Conservation (phyloP, 176 grass and related monocot genomes). For the Carex cristatella region DNA sequence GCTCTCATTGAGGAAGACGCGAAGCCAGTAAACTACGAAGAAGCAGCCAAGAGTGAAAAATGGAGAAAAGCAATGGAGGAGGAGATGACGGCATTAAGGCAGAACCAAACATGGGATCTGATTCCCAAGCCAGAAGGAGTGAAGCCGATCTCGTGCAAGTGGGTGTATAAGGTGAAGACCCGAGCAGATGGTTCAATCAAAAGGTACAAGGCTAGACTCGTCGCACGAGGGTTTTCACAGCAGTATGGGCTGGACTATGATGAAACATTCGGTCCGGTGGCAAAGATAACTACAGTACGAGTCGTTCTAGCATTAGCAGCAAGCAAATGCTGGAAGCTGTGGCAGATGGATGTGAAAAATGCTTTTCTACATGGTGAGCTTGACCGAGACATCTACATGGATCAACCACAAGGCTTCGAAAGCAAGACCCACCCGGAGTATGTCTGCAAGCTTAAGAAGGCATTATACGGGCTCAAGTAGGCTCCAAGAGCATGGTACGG, state of each 20-base stretch:
- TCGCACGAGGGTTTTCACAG: background rate
- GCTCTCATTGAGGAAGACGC: background rate
- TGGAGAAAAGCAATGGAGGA: background rate
- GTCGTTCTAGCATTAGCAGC: background rate
- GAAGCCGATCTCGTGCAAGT: background rate
- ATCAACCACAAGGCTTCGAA: background rate
- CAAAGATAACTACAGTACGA: background rate
- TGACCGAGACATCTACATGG: constrained; percentile 19
- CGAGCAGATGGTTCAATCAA: background rate
- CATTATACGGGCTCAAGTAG: constrained; percentile 16
- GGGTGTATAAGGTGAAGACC: background rate
- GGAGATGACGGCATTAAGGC: background rate
- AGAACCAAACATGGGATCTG: background rate
- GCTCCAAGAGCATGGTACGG: constrained; percentile 18
- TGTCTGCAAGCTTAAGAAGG: constrained; percentile 18
- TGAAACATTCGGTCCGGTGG: background rate
- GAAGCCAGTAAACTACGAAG: background rate
- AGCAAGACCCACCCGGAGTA: background rate
- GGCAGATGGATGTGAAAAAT: constrained; percentile 25
- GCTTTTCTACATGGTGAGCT: constrained; percentile 13
- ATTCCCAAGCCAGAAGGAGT: background rate
- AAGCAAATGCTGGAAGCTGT: background rate
- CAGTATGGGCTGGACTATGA: background rate
- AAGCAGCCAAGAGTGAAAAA: background rate
- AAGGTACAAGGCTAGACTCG: background rate